Conservation (phyloP, 2,329 filamentous ascomycete species). For the Kalmusia sp. region DNA sequence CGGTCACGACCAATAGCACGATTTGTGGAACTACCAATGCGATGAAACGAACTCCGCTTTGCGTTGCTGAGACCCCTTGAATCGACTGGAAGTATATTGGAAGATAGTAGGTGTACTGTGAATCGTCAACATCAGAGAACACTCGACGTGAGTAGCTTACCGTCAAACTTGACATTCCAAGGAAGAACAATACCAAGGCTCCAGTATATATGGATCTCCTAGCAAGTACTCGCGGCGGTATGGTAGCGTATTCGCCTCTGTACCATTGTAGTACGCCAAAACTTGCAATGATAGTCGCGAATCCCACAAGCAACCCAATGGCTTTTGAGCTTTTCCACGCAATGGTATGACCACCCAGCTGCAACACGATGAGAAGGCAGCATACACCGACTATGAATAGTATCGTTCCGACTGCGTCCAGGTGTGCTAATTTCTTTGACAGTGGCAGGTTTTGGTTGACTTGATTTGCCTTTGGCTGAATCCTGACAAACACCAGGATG, state of each 20-base stretch:
- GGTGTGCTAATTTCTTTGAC: conserved; percentile 3
- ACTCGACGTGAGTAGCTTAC: background rate
- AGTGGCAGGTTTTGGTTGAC: background rate
- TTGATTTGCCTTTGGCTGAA: background rate
- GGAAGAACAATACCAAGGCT: conserved; percentile 2
- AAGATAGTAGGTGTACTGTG: conserved; percentile 42
- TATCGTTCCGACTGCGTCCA: conserved; percentile 20
- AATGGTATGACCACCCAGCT: conserved; percentile 39
- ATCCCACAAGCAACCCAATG: conserved; percentile 42
- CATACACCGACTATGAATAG: conserved; percentile 16
- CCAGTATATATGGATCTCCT: conserved; percentile 4
- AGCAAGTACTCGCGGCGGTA: conserved; percentile 7
- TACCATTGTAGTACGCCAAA: conserved; percentile 40
- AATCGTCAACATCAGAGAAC: background rate
- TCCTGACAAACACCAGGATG: background rate
- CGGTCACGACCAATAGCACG: background rate
- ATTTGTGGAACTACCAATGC: conserved; percentile 1
- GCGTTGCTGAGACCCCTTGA: conserved; percentile 34
- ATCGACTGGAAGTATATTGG: conserved; percentile 57
- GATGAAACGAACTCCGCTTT: conserved; percentile 34
- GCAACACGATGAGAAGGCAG: conserved; percentile 32
- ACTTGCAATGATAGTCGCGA: conserved; percentile 39
- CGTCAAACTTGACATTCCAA: background rate
- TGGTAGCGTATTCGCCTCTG: conserved; percentile 14
- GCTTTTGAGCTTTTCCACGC: conserved; percentile 36